Percentiles rank a stretch among this genome's conserved stretches.
Evolutionary conservation across 2,329 filamentous ascomycete species (phyloP).

Genomic region (Monilinia aucupariae): DNA sequence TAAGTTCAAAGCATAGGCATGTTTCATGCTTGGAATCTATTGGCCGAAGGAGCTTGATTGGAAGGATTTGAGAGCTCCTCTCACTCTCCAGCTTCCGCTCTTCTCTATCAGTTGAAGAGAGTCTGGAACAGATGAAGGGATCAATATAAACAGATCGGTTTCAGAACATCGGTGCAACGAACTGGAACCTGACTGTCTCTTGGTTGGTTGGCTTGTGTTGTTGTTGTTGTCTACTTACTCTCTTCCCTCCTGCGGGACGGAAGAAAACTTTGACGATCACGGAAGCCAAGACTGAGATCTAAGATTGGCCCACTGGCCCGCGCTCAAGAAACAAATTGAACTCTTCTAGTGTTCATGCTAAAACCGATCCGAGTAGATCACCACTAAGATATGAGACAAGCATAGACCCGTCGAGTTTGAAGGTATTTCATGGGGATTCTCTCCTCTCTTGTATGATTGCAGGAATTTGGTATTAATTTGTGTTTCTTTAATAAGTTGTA

Average conservation of each 20-base stretch:
- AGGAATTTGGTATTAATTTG: no score
- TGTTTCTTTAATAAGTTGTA: no score
- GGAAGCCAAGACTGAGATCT: neutral
- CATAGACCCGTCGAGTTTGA: neutral
- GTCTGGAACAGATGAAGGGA: neutral
- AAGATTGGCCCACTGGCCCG: no score
- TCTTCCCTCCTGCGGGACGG: neutral
- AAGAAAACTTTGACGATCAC: neutral
- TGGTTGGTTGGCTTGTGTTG: neutral
- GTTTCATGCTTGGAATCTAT: neutral
- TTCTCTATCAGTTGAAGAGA: neutral
- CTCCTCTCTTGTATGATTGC: no score
- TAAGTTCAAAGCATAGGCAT: neutral
- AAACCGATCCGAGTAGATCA: neutral
- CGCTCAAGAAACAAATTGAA: neutral
- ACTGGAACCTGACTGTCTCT: neutral
- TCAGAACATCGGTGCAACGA: neutral
- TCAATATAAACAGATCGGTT: neutral
- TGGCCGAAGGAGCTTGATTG: slow-evolving; percentile 2
- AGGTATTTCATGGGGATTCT: neutral
- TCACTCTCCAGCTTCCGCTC: no score
- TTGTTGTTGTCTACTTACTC: neutral
- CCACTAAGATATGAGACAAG: neutral
- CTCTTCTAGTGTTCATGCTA: no score
- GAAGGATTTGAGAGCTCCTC: neutral